These are phyloP conservation scores for Leccinum solheimii DNA, from an alignment of 1,284 basidiomycete species.

Conservation along the genomic window DNA sequence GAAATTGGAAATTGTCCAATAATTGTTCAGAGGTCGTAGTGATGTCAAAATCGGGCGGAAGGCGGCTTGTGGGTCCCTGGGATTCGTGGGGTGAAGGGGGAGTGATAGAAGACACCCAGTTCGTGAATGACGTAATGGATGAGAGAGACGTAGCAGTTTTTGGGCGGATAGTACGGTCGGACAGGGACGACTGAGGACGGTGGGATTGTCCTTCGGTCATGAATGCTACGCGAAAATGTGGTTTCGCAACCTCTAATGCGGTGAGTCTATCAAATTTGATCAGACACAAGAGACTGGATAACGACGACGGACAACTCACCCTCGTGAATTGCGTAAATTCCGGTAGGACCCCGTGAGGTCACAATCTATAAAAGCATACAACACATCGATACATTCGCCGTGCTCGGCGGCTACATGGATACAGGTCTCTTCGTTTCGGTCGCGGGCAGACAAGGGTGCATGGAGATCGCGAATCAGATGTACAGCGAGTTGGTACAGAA, in stretches of 20 bases:
- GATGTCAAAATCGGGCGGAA: slow-evolving; percentile 43
- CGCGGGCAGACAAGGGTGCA: slow-evolving; percentile 64
- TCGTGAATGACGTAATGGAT: slow-evolving; percentile 46
- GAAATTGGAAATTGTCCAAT: slow-evolving; percentile 52
- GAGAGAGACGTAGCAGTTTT: slow-evolving; percentile 39
- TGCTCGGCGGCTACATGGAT: slow-evolving; percentile 93
- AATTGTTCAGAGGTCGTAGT: slow-evolving; percentile 48
- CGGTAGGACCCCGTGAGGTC: slow-evolving; percentile 56
- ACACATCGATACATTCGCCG: slow-evolving; percentile 68
- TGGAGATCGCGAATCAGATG: slow-evolving; percentile 68
- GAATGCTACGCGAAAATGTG: slow-evolving; percentile 61
- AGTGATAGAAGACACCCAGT: slow-evolving; percentile 28
- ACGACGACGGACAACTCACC: slow-evolving; percentile 42
- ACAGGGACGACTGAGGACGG: slow-evolving; percentile 54
- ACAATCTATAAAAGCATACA: slow-evolving; percentile 62
- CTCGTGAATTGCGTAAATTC: slow-evolving; percentile 63
- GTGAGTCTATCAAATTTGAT: slow-evolving; percentile 49
- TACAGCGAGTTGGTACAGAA: slow-evolving; percentile 56
- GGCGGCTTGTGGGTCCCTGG: slow-evolving; percentile 23
- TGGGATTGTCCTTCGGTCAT: slow-evolving; percentile 46
- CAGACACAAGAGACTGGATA: background rate
- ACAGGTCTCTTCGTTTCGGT: slow-evolving; percentile 87
- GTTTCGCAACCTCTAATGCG: slow-evolving; percentile 63
- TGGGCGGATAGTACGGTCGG: slow-evolving; percentile 57
- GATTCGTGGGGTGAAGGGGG: slow-evolving; percentile 19